Evolutionary conservation across 371 early-diverging fungal species (phyloP).

Genomic region (Actinomucor elegans): DNA sequence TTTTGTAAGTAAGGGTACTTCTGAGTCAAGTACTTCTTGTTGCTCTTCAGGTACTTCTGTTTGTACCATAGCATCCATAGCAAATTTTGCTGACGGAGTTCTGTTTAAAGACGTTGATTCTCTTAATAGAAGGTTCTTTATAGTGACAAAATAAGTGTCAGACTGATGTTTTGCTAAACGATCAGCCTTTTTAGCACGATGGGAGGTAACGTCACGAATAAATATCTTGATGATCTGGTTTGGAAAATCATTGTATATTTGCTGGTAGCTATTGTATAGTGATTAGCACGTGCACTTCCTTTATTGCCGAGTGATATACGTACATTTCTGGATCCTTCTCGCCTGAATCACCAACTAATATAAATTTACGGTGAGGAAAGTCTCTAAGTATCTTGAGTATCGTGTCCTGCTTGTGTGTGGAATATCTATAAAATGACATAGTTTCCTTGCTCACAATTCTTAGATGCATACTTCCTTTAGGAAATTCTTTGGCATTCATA

Average conservation of each 20-base stretch:
- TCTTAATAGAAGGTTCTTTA: constrained; percentile 29
- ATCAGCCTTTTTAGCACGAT: constrained; percentile 39
- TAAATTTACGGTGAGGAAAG: constrained; percentile 65
- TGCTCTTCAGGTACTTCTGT: constrained; percentile 40
- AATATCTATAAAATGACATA: constrained; percentile 30
- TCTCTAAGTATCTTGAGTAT: constrained; percentile 35
- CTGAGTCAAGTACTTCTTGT: constrained; percentile 29
- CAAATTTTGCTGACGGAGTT: constrained; percentile 18
- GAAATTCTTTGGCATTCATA: constrained; percentile 33
- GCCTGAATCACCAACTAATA: constrained; percentile 72
- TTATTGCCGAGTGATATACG: no score
- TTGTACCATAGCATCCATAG: constrained; percentile 43
- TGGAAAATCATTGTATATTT: constrained; percentile 46
- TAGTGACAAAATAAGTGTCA: constrained; percentile 26
- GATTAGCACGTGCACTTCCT: no score
- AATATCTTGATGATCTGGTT: constrained; percentile 63
- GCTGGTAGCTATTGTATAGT: constrained; percentile 35
- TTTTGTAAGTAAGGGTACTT: constrained; percentile 31
- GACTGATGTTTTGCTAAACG: constrained; percentile 16
- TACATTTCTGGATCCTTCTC: constrained; percentile 70
- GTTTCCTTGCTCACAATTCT: constrained; percentile 34
- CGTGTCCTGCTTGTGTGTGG: constrained; percentile 39
- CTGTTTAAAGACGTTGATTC: constrained; percentile 16
- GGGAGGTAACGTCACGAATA: constrained; percentile 63
- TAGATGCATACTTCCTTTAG: constrained; percentile 46